Base-by-base conservation (phyloP, 441 rosid genomes). In the Pelargonium australe region DNA sequence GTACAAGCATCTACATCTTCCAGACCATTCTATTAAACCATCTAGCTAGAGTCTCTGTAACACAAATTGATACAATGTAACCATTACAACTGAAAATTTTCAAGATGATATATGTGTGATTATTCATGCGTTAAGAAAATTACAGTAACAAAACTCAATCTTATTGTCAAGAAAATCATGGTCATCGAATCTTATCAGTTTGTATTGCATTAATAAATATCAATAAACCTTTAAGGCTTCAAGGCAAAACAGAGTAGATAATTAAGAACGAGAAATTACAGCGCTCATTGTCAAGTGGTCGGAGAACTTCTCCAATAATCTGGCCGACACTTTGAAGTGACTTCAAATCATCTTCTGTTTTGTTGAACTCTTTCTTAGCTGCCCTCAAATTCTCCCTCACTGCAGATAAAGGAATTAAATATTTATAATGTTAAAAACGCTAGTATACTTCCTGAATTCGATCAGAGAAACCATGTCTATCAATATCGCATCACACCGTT, bases 271-370 rank as follows among this genome's bases (percentile, higher is more conserved):
- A 47, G 71, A 60, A 73, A 20, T 77, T 86, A 90, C 99, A 79
- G 79, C 97, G 92, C 77, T 95, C 98, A 66, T 88, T 87, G 77
- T 95, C 99, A 0, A 95, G 94, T 14, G 98, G 95, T 75, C 97
- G 76, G 66, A 95, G 96, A 73, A 95, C 98, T 87, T 92, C 99
- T 63, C 99, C 99, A 11, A 95, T 95, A 63, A 95, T 90, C 83
- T 95, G 95, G 0, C 99, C 99, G 75, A 92, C 98, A 83, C 99
- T 92, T 75, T 95, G 97, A 74, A 95, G 99, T 67, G 97, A 90
- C 85, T 95, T 95, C 61, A 92, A 82, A 79, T 92, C 98, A 82
- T 92, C 99, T 79, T 92, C 99, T 2, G 98, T 95, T 78, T 90
- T 95, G 71, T 87, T 87, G 81, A 90, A 95, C 78, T 95, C 98